phyloP scores from a whole-genome alignment of 2,329 filamentous ascomycete genomes.

The Aspergillus pseudonomiae region DNA sequence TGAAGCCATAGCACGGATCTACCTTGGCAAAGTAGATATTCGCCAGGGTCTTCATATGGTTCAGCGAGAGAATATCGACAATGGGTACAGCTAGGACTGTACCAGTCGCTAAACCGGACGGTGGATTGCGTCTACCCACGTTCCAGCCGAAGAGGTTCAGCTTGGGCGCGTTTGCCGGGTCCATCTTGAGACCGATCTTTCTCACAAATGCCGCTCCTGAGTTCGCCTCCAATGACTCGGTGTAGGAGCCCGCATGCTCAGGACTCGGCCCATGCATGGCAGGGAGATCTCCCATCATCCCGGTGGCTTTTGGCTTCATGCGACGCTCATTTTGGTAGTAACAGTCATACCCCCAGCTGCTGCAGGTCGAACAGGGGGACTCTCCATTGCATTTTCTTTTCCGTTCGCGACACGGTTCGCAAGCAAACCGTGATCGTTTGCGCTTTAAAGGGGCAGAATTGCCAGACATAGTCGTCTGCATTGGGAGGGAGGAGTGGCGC shows the following conservation, averaged over 20 bases:
- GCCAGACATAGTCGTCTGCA: background rate
- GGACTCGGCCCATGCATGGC: background rate
- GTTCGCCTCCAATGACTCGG: conserved; percentile 51
- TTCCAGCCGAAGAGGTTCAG: conserved; percentile 61
- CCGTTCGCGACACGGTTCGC: background rate
- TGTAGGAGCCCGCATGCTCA: background rate
- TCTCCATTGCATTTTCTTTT: background rate
- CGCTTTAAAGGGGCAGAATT: background rate
- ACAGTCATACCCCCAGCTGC: background rate
- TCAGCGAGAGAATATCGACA: conserved; percentile 50
- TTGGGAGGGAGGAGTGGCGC: background rate
- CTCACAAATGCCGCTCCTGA: conserved; percentile 58
- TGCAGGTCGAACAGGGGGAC: background rate
- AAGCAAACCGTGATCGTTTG: background rate
- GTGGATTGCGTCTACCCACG: conserved; percentile 34
- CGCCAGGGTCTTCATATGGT: conserved; percentile 49
- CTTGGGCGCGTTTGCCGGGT: conserved; percentile 55
- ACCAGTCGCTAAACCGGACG: conserved; percentile 11
- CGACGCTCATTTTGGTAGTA: background rate
- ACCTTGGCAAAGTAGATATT: conserved; percentile 55
- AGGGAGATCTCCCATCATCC: background rate
- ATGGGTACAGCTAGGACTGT: conserved; percentile 43
- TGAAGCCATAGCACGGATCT: conserved; percentile 56
- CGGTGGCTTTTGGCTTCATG: background rate
- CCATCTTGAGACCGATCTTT: conserved; percentile 54